These are phyloP conservation scores for Prunella vulgaris DNA, from an alignment of 257 asterid genomes.

Conservation along the genomic window DNA sequence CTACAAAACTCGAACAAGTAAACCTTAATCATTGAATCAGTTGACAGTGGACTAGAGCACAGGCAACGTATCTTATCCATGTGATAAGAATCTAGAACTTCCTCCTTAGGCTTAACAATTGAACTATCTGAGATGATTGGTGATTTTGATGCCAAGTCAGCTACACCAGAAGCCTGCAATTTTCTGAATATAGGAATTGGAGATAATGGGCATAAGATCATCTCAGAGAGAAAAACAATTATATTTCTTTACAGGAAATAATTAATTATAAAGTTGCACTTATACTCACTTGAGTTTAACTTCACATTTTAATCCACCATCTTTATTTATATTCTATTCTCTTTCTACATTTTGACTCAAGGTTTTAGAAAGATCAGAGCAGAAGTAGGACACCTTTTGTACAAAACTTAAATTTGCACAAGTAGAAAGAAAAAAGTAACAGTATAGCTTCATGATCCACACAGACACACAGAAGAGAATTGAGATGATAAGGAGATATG, in stretches of 20 bases:
- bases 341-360: neutral
- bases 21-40: constrained; percentile 88
- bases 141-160: constrained; percentile 74
- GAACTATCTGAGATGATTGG: constrained; percentile 60
- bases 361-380: neutral
- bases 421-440: neutral
- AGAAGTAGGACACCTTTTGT: neutral
- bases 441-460: constrained; percentile 3
- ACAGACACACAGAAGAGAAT: neutral
- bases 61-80: constrained; percentile 72
- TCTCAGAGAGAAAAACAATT: neutral
- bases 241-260: neutral
- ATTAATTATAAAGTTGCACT: neutral
- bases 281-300: neutral
- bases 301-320: neutral
- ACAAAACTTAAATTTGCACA: neutral
- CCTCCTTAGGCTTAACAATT: constrained; percentile 49
- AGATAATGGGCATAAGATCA: constrained; percentile 20
- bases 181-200: constrained; percentile 49
- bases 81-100: constrained; percentile 55
- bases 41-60: constrained; percentile 68
- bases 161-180: constrained; percentile 82
- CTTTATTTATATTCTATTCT: neutral
- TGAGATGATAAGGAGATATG: neutral
- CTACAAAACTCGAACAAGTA: constrained; percentile 10